These are phyloP conservation scores for Coemansia sp. DNA, from an alignment of 192 early-diverging fungal species.

Conservation along the genomic window DNA sequence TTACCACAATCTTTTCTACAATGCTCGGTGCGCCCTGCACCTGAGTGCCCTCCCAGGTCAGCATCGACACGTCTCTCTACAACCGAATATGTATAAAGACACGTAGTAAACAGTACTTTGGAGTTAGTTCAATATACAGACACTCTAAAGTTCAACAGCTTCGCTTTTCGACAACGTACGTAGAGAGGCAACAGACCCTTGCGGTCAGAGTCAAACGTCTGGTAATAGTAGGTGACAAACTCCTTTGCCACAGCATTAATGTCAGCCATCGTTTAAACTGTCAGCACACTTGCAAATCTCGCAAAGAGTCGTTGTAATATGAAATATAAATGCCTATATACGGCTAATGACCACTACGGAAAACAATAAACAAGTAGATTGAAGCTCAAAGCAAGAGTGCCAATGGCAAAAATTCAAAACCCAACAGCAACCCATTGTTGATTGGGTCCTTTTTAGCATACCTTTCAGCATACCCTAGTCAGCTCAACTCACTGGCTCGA, in stretches of 20 bases:
- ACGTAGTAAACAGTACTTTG: neutral
- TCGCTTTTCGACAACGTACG: slow-evolving; percentile 42
- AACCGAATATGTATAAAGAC: neutral
- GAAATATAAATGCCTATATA: neutral
- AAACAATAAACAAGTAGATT: too few species aligned
- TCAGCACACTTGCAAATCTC: neutral
- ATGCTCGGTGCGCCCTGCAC: slow-evolving; percentile 62
- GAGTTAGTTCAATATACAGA: neutral
- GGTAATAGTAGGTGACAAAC: slow-evolving; percentile 87
- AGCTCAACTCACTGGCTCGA: too few species aligned
- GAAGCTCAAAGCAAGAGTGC: too few species aligned
- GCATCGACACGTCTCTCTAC: slow-evolving; percentile 76
- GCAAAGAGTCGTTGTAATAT: neutral
- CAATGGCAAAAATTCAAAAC: too few species aligned
- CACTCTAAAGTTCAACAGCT: neutral
- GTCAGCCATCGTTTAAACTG: neutral
- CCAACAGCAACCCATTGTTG: too few species aligned
- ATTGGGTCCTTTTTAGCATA: too few species aligned
- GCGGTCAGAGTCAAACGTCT: slow-evolving; percentile 77
- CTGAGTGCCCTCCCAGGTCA: slow-evolving; percentile 80
- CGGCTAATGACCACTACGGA: too few species aligned
- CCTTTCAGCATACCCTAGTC: too few species aligned
- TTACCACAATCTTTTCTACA: slow-evolving; percentile 72
- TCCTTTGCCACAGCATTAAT: slow-evolving; percentile 51
- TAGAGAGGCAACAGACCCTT: slow-evolving; percentile 67